Base-by-base conservation (phyloP, 2,329 filamentous ascomycete species). In the Fusarium gaditjirri region DNA sequence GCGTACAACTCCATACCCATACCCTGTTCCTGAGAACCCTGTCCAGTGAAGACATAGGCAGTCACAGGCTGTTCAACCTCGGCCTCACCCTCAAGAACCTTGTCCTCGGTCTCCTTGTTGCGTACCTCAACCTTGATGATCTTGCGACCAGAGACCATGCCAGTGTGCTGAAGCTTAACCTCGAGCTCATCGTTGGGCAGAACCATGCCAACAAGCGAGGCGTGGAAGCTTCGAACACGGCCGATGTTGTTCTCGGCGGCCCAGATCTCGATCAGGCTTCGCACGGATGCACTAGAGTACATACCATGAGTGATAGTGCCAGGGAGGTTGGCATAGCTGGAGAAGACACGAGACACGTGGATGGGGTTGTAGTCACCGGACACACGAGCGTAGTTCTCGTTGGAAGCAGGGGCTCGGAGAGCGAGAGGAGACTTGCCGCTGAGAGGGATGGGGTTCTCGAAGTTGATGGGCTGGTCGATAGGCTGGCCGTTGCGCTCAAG, bases 1-100 rank as follows among this genome's bases (percentile, higher is more conserved):
- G 88, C 92, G 82, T 99, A 99, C 56, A 99, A 88, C 79, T 98
- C 96, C 96, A 99, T 99, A 84, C 96, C 96, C 96, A 99, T 99
- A 70, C 96, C 96, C 83, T 99, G 96, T 83, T 99, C 96, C 83
- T 99, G 97, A 55, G 95, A 98, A 77, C 96, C 96, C 83, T 99
- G 96, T 61, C 96, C 96, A 72, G 97, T 99, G 84, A 99, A 99
- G 76, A 99, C 94, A 78, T 99, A 99, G 9, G 96, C 92, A 4
- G 95, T 97, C 38, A 96, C 94, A 12, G 97, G 97, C 81, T 99
- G 96, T 84, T 99, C 96, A 65, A 99, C 94, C 83, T 99, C 96
- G 31, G 96, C 96, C 84, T 98, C 95, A 79, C 94, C 96, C 55
- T 97, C 86, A 8, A 99, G 87, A 17, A 99, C 94, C 87, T 98